A percentile compares a stretch with the other conserved stretches of the same genome.
phyloP scores from a whole-genome alignment of 352 stramenopile species.

The Phytophthora hibernalis region DNA sequence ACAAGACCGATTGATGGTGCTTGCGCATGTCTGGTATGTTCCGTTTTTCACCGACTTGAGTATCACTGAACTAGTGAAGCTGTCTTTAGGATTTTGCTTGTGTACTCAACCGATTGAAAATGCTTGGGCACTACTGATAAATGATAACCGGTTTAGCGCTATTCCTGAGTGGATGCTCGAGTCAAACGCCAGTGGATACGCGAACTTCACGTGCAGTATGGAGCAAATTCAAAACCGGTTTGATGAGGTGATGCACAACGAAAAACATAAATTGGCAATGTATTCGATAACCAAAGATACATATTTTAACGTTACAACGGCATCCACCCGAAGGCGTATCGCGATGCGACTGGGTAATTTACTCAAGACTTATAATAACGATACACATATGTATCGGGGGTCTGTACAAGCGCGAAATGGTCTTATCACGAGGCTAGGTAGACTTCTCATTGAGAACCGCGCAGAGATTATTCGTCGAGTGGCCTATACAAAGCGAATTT shows the following conservation, averaged over 20 bases:
- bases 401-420: constrained; percentile 18
- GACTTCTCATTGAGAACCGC: constrained; percentile 43
- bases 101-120: constrained; percentile 10
- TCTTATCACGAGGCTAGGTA: constrained; percentile 27
- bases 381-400: constrained; percentile 12
- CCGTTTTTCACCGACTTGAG: constrained; percentile 42
- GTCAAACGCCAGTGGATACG: neutral
- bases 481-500: constrained; percentile 30
- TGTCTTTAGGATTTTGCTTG: constrained; percentile 36
- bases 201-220: constrained; percentile 2
- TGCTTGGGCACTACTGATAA: constrained; percentile 7
- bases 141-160: constrained; percentile 15
- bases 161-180: constrained; percentile 32
- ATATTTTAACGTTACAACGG: constrained; percentile 15
- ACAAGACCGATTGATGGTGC: constrained; percentile 19
- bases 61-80: constrained; percentile 31
- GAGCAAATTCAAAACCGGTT: constrained; percentile 22
- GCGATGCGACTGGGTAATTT: constrained; percentile 17
- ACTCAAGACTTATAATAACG: constrained; percentile 18
- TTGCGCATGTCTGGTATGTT: constrained; percentile 35
- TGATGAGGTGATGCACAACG: constrained; percentile 6
- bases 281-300: constrained; percentile 21
- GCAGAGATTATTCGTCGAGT: constrained; percentile 43
- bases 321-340: constrained; percentile 19
- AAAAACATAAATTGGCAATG: constrained; percentile 4